Percentiles rank a stretch among this genome's conserved stretches.
phyloP scores from a whole-genome alignment of 441 rosid genomes.

The Breynia disticha region DNA sequence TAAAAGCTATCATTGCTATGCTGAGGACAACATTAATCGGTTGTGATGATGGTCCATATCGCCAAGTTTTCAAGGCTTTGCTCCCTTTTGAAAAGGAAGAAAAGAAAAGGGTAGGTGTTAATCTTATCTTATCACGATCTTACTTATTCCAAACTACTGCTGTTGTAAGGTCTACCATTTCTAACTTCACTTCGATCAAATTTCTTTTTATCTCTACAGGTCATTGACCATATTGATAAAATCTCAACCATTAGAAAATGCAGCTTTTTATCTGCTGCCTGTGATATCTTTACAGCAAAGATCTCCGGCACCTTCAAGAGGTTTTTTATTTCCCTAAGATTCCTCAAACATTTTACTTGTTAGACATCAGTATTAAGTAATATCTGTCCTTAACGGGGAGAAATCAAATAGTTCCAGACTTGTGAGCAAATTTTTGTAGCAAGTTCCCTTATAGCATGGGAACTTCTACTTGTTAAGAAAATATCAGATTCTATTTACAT shows the following conservation, averaged over 20 bases:
- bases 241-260: conserved; percentile 56
- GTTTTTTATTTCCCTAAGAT: conserved; percentile 34
- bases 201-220: conserved; percentile 33
- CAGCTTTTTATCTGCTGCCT: conserved; percentile 73
- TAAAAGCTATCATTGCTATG: conserved; percentile 69
- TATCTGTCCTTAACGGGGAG: too few species aligned
- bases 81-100: conserved; percentile 85
- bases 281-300: conserved; percentile 78
- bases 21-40: conserved; percentile 66
- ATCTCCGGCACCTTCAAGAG: conserved; percentile 95
- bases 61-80: conserved; percentile 80
- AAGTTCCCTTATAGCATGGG: too few species aligned
- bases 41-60: conserved; percentile 75
- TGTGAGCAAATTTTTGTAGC: too few species aligned
- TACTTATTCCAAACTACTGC: too few species aligned
- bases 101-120: conserved; percentile 53
- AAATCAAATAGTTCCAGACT: too few species aligned
- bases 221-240: conserved; percentile 73
- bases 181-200: too few species aligned
- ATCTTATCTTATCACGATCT: conserved; percentile 1
- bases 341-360: conserved; percentile 6
- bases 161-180: too few species aligned
- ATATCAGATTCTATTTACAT: too few species aligned
- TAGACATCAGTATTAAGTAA: too few species aligned
- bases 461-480: too few species aligned